These are phyloP conservation scores for Tothia fuscella DNA, from an alignment of 2,329 filamentous ascomycete genomes.

Conservation along the genomic window DNA sequence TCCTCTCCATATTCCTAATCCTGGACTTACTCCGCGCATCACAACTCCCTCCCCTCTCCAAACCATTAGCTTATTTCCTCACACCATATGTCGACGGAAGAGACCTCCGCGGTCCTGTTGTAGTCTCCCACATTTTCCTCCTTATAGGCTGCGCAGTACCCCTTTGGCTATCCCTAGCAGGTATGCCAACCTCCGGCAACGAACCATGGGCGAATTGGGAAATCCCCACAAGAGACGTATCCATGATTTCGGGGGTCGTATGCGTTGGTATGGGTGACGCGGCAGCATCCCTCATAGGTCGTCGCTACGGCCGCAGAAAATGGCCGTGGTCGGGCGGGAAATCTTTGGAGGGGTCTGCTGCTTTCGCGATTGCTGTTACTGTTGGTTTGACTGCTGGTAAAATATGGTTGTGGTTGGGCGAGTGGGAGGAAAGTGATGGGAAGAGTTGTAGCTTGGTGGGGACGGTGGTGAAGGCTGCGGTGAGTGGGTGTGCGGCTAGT, in stretches of 20 bases:
- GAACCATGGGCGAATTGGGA: conserved; percentile 62
- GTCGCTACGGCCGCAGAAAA: conserved; percentile 74
- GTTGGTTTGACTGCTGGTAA: conserved; percentile 58
- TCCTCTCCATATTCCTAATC: conserved; percentile 74
- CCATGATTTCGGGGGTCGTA: conserved; percentile 84
- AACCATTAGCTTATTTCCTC: conserved; percentile 74
- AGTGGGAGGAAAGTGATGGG: conserved; percentile 42
- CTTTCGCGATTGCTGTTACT: conserved; percentile 72
- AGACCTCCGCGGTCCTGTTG: conserved; percentile 84
- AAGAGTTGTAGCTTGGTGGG: conserved; percentile 29
- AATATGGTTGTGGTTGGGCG: conserved; percentile 63
- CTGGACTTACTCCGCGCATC: conserved; percentile 83
- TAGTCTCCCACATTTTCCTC: conserved; percentile 92
- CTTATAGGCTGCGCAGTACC: conserved; percentile 92
- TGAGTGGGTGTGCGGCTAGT: conserved; percentile 71
- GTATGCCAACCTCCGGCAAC: conserved; percentile 29
- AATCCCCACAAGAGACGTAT: conserved; percentile 56
- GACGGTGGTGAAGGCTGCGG: conserved; percentile 43
- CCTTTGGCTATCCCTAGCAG: conserved; percentile 75
- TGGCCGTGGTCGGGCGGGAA: conserved; percentile 98
- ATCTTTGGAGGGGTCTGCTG: conserved; percentile 74
- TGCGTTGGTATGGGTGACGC: conserved; percentile 95
- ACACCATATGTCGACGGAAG: conserved; percentile 90
- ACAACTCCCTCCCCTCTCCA: conserved; percentile 80
- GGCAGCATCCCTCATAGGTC: conserved; percentile 78